Percentiles rank a stretch among this genome's conserved stretches.
These are phyloP conservation scores for Candida schatavii DNA, from an alignment of 805 yeast genomes.

Conservation along the genomic window DNA sequence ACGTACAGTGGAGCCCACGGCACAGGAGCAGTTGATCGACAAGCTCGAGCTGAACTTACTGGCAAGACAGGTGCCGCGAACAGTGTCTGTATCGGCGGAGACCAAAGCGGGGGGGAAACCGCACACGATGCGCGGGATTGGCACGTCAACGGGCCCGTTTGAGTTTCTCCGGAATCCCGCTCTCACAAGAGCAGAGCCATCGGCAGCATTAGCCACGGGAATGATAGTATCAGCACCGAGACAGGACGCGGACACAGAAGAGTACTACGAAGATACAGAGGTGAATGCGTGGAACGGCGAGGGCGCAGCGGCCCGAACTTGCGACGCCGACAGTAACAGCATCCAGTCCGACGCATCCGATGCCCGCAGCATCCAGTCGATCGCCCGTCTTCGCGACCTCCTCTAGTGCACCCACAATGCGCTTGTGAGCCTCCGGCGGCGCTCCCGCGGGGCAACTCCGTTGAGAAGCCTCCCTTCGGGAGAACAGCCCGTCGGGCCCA, in stretches of 20 bases:
- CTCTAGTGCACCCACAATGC: too few species aligned
- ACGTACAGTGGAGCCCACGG: background rate
- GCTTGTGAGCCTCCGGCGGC: too few species aligned
- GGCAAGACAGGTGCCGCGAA: background rate
- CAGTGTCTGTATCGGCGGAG: background rate
- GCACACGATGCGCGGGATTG: background rate
- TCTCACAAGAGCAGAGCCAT: background rate
- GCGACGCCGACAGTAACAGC: background rate
- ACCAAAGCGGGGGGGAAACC: background rate
- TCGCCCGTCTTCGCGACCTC: background rate
- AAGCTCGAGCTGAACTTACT: constrained; percentile 7
- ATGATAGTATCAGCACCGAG: constrained; percentile 7
- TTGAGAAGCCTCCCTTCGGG: too few species aligned
- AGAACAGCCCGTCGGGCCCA: too few species aligned
- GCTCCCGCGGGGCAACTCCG: too few species aligned
- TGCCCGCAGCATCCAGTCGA: constrained; percentile 5
- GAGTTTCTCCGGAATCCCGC: background rate
- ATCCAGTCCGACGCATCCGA: constrained; percentile 4
- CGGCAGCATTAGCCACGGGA: constrained; percentile 10
- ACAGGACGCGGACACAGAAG: background rate
- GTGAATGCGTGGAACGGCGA: constrained; percentile 4
- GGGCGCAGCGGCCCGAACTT: background rate
- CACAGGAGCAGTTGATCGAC: constrained; percentile 6
- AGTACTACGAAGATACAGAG: constrained; percentile 2
- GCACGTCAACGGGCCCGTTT: background rate